These are phyloP conservation scores for Abrus pulchellus DNA, from an alignment of 306 rosid genomes.

Conservation along the genomic window DNA sequence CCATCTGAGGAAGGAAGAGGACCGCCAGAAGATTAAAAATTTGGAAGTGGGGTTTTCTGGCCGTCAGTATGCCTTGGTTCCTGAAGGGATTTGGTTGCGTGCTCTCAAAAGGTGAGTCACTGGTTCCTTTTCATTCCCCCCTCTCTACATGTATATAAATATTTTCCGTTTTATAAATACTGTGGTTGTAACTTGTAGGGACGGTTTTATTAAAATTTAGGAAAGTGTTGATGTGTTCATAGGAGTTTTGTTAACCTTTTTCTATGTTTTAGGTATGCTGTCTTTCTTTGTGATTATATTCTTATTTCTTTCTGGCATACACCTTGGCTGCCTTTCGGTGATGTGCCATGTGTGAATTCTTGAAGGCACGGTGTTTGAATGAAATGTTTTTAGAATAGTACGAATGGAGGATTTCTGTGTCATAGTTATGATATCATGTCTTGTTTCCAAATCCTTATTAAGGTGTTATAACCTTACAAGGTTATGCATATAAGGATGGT, in stretches of 20 bases:
- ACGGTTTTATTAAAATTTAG: slow-evolving; percentile 23
- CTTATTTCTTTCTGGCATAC: neutral
- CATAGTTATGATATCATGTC: neutral
- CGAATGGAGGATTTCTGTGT: neutral
- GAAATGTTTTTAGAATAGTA: slow-evolving; percentile 12
- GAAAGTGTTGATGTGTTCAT: slow-evolving; percentile 1
- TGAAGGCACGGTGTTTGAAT: neutral
- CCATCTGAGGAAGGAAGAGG: slow-evolving; percentile 62
- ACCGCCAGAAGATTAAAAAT: slow-evolving; percentile 34
- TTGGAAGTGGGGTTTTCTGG: slow-evolving; percentile 66
- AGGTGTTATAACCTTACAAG: slow-evolving; percentile 9
- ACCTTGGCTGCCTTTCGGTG: neutral
- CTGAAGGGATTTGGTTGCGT: slow-evolving; percentile 79
- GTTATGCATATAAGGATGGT: slow-evolving; percentile 4
- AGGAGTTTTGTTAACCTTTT: neutral
- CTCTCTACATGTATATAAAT: no score
- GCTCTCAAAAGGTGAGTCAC: slow-evolving; percentile 69
- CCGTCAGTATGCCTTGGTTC: slow-evolving; percentile 73
- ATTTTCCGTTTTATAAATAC: neutral
- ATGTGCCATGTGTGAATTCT: neutral
- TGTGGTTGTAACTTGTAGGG: neutral
- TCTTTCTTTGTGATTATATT: neutral
- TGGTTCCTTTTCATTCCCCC: neutral
- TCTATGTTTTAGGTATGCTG: neutral
- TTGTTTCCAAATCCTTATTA: neutral